A percentile compares a stretch with the other conserved stretches of the same genome.
These are phyloP conservation scores for Botrytis byssoidea DNA, from an alignment of 2,329 filamentous ascomycete genomes.

Conservation along the genomic window DNA sequence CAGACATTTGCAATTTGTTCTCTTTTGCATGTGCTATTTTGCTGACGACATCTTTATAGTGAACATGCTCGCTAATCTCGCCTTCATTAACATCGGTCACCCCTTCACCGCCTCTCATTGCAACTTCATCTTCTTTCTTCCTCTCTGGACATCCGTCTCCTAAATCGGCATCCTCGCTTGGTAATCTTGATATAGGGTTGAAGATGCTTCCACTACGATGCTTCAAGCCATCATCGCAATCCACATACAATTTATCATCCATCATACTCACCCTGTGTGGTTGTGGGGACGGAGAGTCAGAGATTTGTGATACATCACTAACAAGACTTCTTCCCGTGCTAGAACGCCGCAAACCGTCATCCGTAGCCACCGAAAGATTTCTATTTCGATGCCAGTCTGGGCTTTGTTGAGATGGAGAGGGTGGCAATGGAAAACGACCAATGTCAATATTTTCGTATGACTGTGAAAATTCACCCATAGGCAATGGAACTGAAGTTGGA, in stretches of 20 bases:
- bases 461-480: neutral
- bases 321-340: slow-evolving; percentile 50
- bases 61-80: slow-evolving; percentile 40
- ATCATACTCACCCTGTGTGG: neutral
- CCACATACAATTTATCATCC: slow-evolving; percentile 17
- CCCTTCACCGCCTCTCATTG: neutral
- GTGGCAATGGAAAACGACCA: slow-evolving; percentile 13
- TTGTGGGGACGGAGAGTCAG: slow-evolving; percentile 5
- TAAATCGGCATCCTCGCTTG: neutral
- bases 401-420: neutral
- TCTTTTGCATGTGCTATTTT: slow-evolving; percentile 41
- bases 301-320: slow-evolving; percentile 37
- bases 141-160: neutral
- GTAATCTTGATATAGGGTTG: neutral
- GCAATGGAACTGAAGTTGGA: neutral
- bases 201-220: neutral
- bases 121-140: neutral
- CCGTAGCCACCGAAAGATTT: neutral
- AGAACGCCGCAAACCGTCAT: slow-evolving; percentile 1
- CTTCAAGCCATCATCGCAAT: neutral
- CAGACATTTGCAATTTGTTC: slow-evolving; percentile 55
- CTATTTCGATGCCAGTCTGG: neutral
- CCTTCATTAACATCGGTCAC: slow-evolving; percentile 31
- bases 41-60: neutral
- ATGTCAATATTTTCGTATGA: slow-evolving; percentile 10